Percentiles rank a stretch among this genome's conserved stretches.
phyloP scores from a whole-genome alignment of 345 rosid species.

The Citrus sp. region DNA sequence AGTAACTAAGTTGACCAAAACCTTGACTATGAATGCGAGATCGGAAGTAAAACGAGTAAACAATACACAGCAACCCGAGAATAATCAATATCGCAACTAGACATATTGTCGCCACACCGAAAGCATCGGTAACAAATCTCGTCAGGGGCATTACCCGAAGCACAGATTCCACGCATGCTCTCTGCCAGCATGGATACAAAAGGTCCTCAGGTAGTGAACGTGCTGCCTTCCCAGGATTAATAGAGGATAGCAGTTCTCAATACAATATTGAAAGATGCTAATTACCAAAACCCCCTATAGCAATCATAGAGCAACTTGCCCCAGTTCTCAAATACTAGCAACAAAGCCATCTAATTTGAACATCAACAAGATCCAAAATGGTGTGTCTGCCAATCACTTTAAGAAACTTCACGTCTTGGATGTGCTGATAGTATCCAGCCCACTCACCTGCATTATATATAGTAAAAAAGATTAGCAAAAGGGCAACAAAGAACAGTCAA shows the following conservation, averaged over 20 bases:
- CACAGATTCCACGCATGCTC: slow-evolving; percentile 99
- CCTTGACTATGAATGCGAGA: slow-evolving; percentile 59
- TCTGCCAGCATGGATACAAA: slow-evolving; percentile 98
- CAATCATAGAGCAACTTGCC: slow-evolving; percentile 4
- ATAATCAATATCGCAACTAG: slow-evolving; percentile 71
- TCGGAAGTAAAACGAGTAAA: slow-evolving; percentile 74
- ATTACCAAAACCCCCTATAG: slow-evolving; percentile 9
- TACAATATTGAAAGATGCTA: slow-evolving; percentile 8
- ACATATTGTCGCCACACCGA: slow-evolving; percentile 95
- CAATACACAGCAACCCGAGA: slow-evolving; percentile 77
- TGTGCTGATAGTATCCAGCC: slow-evolving; percentile 26
- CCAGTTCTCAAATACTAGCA: neutral
- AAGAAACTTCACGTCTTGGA: slow-evolving; percentile 26
- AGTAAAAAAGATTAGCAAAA: neutral
- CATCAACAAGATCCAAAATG: neutral
- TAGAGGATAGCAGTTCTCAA: slow-evolving; percentile 16
- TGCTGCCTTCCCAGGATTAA: slow-evolving; percentile 33
- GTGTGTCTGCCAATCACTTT: slow-evolving; percentile 24
- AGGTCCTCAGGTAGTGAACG: slow-evolving; percentile 38
- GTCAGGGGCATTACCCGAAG: slow-evolving; percentile 99
- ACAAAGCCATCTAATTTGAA: neutral
- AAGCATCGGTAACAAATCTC: slow-evolving; percentile 87
- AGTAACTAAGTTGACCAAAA: slow-evolving; percentile 63
- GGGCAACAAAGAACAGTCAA: neutral
- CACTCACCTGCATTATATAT: slow-evolving; percentile 23